These are phyloP conservation scores for Sphagnum fallax DNA, from an alignment of 228 moss, liverwort and hornwort genomes.

Conservation along the genomic window DNA sequence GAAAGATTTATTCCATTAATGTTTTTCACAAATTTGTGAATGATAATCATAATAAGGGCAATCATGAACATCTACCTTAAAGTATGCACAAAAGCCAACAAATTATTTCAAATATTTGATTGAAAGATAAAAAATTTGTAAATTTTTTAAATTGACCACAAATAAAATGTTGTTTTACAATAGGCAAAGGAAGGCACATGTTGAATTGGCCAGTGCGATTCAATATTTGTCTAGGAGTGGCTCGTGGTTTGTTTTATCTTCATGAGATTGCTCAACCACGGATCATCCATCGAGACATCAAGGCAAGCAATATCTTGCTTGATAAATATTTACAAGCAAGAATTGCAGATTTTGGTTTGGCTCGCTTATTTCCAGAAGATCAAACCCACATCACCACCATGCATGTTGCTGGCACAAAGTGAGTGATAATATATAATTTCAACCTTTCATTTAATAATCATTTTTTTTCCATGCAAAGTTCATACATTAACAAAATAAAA, in stretches of 20 bases:
- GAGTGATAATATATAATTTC: too few species aligned
- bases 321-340: slow-evolving; percentile 41
- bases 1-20: too few species aligned
- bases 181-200: neutral
- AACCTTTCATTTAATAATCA: too few species aligned
- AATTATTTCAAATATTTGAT: too few species aligned
- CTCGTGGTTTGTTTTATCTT: slow-evolving; percentile 40
- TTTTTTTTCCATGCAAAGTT: too few species aligned
- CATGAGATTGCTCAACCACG: slow-evolving; percentile 40
- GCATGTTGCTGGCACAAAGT: slow-evolving; percentile 47
- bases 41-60: too few species aligned
- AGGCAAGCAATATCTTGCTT: slow-evolving; percentile 43
- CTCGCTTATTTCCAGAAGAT: slow-evolving; percentile 42
- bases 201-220: slow-evolving; percentile 31
- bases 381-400: slow-evolving; percentile 42
- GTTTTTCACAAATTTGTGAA: too few species aligned
- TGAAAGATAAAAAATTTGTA: too few species aligned
- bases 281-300: slow-evolving; percentile 50
- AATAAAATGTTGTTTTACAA: neutral
- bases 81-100: too few species aligned
- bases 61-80: too few species aligned
- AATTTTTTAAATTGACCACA: neutral
- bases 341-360: slow-evolving; percentile 54
- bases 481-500: too few species aligned
- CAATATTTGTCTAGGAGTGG: slow-evolving; percentile 37